These are phyloP conservation scores for Remersonia thermophila DNA, from an alignment of 2,329 filamentous ascomycete species.

Conservation along the genomic window DNA sequence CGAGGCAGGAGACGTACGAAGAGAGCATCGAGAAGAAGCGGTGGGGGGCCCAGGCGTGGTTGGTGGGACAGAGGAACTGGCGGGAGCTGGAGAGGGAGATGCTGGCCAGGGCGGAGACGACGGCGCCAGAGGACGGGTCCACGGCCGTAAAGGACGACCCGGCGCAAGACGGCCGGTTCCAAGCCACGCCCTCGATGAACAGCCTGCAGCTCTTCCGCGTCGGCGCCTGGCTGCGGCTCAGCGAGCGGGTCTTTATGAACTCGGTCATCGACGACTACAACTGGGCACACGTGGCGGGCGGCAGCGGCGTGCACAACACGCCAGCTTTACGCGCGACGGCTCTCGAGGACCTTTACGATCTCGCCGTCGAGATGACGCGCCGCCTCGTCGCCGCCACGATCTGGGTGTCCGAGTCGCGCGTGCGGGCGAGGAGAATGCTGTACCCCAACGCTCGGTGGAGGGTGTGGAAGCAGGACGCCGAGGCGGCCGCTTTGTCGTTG, in stretches of 20 bases:
- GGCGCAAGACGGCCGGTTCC: too few species aligned
- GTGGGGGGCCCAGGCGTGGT: slow-evolving; percentile 52
- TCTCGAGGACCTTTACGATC: slow-evolving; percentile 60
- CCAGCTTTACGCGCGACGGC: slow-evolving; percentile 66
- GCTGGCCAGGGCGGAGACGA: slow-evolving; percentile 20
- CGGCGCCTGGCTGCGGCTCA: slow-evolving; percentile 49
- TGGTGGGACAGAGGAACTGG: slow-evolving; percentile 52
- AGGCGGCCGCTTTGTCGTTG: slow-evolving; percentile 36
- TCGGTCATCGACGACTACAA: slow-evolving; percentile 47
- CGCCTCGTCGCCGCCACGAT: slow-evolving; percentile 58
- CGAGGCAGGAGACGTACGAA: slow-evolving; percentile 52
- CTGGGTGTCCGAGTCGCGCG: slow-evolving; percentile 57
- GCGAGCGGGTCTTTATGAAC: slow-evolving; percentile 66
- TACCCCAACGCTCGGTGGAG: slow-evolving; percentile 19
- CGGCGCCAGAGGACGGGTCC: too few species aligned
- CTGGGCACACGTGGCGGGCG: slow-evolving; percentile 51
- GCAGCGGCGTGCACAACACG: slow-evolving; percentile 21
- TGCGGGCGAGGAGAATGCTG: slow-evolving; percentile 36
- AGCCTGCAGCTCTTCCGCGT: slow-evolving; percentile 47
- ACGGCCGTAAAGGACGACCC: too few species aligned
- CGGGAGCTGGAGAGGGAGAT: slow-evolving; percentile 8
- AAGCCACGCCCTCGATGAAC: slow-evolving; percentile 23
- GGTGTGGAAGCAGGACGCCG: slow-evolving; percentile 34
- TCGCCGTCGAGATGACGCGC: slow-evolving; percentile 55
- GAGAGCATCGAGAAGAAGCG: slow-evolving; percentile 44